phyloP scores from a whole-genome alignment of 2,329 filamentous ascomycete species.

The Aspergillus candidus region DNA sequence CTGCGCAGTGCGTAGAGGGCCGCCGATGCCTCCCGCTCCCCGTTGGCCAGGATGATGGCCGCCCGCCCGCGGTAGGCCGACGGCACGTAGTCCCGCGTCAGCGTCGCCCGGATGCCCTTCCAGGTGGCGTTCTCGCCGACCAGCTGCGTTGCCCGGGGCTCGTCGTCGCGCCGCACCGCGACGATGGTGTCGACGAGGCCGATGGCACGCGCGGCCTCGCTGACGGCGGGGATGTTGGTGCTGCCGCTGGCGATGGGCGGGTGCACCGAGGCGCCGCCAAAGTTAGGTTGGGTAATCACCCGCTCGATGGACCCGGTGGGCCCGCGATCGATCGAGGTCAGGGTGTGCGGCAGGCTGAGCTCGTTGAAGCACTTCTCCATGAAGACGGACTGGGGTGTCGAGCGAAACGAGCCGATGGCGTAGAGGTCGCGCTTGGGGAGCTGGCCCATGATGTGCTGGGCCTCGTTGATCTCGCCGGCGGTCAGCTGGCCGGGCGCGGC shows the following conservation, averaged over 20 bases:
- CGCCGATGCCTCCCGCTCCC: slow-evolving; percentile 68
- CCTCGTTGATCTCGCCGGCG: slow-evolving; percentile 76
- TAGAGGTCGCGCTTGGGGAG: slow-evolving; percentile 75
- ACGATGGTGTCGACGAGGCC: slow-evolving; percentile 79
- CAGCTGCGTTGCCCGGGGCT: slow-evolving; percentile 37
- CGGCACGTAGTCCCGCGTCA: slow-evolving; percentile 75
- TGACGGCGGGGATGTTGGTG: slow-evolving; percentile 59
- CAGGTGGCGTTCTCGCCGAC: slow-evolving; percentile 78
- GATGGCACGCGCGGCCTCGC: slow-evolving; percentile 70
- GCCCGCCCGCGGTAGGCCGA: slow-evolving; percentile 72
- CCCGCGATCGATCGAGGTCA: slow-evolving; percentile 66
- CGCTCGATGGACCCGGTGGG: slow-evolving; percentile 62
- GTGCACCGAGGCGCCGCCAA: slow-evolving; percentile 76
- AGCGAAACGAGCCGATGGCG: slow-evolving; percentile 66
- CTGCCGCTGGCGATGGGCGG: slow-evolving; percentile 58
- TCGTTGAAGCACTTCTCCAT: slow-evolving; percentile 81
- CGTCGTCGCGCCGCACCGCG: slow-evolving; percentile 42
- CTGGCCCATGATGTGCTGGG: slow-evolving; percentile 71
- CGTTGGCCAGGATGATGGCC: slow-evolving; percentile 67
- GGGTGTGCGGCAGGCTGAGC: slow-evolving; percentile 77
- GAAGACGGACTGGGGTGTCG: slow-evolving; percentile 74
- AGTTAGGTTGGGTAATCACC: slow-evolving; percentile 65
- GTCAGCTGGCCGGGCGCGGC: slow-evolving; percentile 81
- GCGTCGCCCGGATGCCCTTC: slow-evolving; percentile 76
- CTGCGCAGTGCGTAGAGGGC: slow-evolving; percentile 73